Evolutionary conservation across 345 rosid genomes (phyloP), one percentile per base, ranked within the genome.

Genomic region (Jatropha curcas): DNA sequence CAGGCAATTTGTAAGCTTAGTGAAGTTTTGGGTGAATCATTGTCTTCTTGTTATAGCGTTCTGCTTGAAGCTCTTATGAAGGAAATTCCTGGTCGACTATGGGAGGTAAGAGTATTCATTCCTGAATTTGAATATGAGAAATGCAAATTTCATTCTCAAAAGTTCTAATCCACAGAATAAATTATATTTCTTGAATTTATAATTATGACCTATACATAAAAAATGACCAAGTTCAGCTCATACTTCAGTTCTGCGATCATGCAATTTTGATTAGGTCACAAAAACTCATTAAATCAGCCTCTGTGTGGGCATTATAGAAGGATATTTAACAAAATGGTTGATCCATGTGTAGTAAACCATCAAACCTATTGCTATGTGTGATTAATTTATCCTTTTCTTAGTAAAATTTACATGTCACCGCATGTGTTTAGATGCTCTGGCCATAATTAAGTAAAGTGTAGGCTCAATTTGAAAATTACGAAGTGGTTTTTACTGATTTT

Each of bases 41-140:
- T 94, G 74, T 94, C 97, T 34, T 77, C 92, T 51, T 73, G 82
- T 76, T 86, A 90, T 71, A 79, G 60, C 70, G 75, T 72, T 72
- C 84, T 94, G 74, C 88, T 92, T 58, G 79, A 84, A 16, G 84
- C 91, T 75, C 89, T 92, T 46, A 68, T 87, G 82, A 86, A 87
- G 81, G 98, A 94, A 83, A 68, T 94, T 76, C 98, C 92, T 45
- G 97, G 97, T 73, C 97, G 91, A 64, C 75, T 94, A 73, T 94
- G 98, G 98, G 97, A 94, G 97, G 98, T 94, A 68, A 13, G 76
- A 52, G 22, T 71, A 69, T 28, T 56, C 28, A 56, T 72, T 63
- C 41, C 17, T 33, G 17, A 30, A 45, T 37, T 70, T 27, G 57
- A 25, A 67, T 68, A 60, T 35, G 58, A 43, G 52, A 43, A 25